Evolutionary conservation across 345 rosid genomes (phyloP), one percentile per base, ranked within the genome.

Genomic region (Aurinia saxatilis): DNA sequence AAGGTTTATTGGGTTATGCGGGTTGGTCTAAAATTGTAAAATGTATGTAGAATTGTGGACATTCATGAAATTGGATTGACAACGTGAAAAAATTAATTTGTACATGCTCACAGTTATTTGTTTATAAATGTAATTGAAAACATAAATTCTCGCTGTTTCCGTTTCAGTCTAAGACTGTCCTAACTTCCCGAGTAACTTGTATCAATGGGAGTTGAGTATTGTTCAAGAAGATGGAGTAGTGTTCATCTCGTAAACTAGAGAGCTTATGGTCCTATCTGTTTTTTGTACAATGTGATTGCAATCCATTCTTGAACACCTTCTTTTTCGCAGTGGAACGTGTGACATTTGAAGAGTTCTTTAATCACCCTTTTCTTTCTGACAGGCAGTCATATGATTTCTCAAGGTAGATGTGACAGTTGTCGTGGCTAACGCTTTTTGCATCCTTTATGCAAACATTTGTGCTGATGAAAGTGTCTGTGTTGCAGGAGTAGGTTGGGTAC

Each of bases 301-400:
- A 8, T 18, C 21, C 45, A 8, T 58, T 50, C 18, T 57, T 67
- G 45, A 16, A 50, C 39, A 40, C 34, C 36, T 40, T 40, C 37
- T 65, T 49, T 77, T 58, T 73, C 10, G 16, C 85, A 93, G 99
- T 93, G 84, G 97, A 90, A 65, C 81, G 99, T 11, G 71, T 90
- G 57, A 93, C 99, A 58, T 93, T 87, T 77, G 90, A 93, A 63
- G 99, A 93, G 81, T 90, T 90, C 69, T 93, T 93, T 70, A 85
- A 90, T 65, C 97, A 93, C 65, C 83, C 95, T 42, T 93, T 85
- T 63, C 81, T 93, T 71, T 80, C 76, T 38, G 77, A 61, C 18
- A 67, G 70, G 58, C 84, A 73, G 46, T 66, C 73, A 13, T 88
- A 84, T 56, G 81, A 77, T 23, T 46, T 76, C 29, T 69, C 73